Conservation (phyloP, 2,329 filamentous ascomycete genomes). For the Didymella keratinophila region DNA sequence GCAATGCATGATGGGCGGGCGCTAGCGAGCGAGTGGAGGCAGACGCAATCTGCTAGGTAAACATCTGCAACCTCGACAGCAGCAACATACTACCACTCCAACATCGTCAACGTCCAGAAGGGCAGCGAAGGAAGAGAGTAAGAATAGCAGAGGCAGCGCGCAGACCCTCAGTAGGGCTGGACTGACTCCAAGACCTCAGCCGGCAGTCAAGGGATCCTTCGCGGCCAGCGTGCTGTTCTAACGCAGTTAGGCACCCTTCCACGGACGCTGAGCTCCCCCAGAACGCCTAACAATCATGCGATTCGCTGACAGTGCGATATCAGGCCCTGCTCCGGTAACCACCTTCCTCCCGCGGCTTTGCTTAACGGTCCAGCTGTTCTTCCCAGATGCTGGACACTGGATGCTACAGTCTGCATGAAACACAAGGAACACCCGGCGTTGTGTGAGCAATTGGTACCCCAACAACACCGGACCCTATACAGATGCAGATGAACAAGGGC, state of each 20-base stretch:
- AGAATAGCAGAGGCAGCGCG: conserved; percentile 4
- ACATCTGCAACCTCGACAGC: conserved; percentile 14
- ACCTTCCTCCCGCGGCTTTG: conserved; percentile 20
- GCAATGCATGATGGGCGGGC: conserved; percentile 19
- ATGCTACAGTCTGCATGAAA: neutral
- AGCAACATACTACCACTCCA: conserved; percentile 13
- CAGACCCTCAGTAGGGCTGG: conserved; percentile 11
- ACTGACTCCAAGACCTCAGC: conserved; percentile 9
- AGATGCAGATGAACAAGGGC: neutral
- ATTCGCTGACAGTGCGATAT: conserved; percentile 10
- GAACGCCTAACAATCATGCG: conserved; percentile 1
- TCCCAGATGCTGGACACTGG: neutral
- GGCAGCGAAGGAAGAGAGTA: neutral
- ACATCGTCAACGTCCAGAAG: conserved; percentile 5
- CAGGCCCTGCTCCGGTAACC: conserved; percentile 7
- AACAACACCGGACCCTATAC: neutral
- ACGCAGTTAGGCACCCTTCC: conserved; percentile 26
- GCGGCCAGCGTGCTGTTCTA: conserved; percentile 23
- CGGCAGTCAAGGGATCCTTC: conserved; percentile 15
- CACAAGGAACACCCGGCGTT: neutral
- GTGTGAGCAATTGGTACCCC: neutral
- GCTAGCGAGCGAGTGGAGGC: conserved; percentile 8
- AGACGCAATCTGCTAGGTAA: conserved; percentile 5
- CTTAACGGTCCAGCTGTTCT: conserved; percentile 2
- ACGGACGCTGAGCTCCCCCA: conserved; percentile 11